Evolutionary conservation across 2,329 filamentous ascomycete genomes (phyloP).

Genomic region (Zopfia rhizophila): DNA sequence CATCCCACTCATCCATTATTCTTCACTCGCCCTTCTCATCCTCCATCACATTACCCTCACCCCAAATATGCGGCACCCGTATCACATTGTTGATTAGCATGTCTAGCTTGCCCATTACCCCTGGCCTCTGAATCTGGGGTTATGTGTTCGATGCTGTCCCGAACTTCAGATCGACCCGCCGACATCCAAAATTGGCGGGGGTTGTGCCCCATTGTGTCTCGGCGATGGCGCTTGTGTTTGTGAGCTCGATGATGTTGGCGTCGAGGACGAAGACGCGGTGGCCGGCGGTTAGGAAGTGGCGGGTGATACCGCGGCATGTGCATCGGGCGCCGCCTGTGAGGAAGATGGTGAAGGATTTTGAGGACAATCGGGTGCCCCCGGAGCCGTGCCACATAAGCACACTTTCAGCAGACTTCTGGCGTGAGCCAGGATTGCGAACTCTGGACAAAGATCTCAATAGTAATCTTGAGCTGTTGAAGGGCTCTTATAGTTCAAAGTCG

Average conservation of each 20-base stretch:
- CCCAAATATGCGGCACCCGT: constrained; percentile 38
- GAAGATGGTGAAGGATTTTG: constrained; percentile 38
- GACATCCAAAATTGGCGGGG: too few relatives aligned
- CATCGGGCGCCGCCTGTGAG: constrained; percentile 58
- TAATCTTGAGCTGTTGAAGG: too few relatives aligned
- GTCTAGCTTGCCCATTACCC: constrained; percentile 41
- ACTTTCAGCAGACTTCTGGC: too few relatives aligned
- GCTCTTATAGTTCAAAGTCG: too few relatives aligned
- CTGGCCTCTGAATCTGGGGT: too few relatives aligned
- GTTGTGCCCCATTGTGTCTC: constrained; percentile 36
- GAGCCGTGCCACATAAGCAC: too few relatives aligned
- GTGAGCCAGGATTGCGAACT: too few relatives aligned
- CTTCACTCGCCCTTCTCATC: constrained; percentile 39
- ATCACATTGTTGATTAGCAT: constrained; percentile 51
- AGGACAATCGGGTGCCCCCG: too few relatives aligned
- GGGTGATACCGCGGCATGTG: constrained; percentile 58
- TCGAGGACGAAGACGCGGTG: constrained; percentile 60
- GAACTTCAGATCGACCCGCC: too few relatives aligned
- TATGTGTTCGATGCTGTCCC: too few relatives aligned
- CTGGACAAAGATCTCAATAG: too few relatives aligned
- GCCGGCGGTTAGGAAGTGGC: constrained; percentile 54
- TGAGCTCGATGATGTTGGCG: constrained; percentile 53
- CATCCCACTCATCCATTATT: constrained; percentile 47
- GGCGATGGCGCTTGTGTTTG: constrained; percentile 46
- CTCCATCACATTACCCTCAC: constrained; percentile 40